phyloP scores from a whole-genome alignment of 257 asterid genomes.

The Primulina tabacum region DNA sequence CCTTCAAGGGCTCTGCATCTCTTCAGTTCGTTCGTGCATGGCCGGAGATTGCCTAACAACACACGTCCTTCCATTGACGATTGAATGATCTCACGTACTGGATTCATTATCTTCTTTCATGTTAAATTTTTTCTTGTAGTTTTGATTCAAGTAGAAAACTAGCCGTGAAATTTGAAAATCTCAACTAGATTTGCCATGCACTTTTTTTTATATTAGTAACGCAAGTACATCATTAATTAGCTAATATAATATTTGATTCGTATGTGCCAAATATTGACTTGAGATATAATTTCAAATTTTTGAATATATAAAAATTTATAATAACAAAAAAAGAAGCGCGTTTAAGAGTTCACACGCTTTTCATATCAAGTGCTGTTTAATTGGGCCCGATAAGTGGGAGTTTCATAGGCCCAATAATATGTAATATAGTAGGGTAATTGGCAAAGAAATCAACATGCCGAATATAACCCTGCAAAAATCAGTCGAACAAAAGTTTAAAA shows the following conservation, averaged over 20 bases:
- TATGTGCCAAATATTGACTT: no score
- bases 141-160: not conserved
- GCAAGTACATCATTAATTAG: no score
- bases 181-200: no score
- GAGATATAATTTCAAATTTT: no score
- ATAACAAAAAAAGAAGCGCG: no score
- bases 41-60: slow-evolving; percentile 66
- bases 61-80: slow-evolving; percentile 50
- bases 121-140: not conserved
- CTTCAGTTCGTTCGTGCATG: slow-evolving; percentile 63
- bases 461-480: slow-evolving; percentile 55
- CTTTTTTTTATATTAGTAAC: no score
- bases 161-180: no score
- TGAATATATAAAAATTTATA: no score
- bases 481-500: not conserved
- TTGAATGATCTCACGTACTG: not conserved
- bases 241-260: no score
- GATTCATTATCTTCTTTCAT: not conserved
- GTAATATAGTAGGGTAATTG: slow-evolving; percentile 58
- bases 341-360: no score
- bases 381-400: not conserved
- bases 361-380: not conserved
- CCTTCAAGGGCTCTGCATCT: slow-evolving; percentile 89
- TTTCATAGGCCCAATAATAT: slow-evolving; percentile 45
- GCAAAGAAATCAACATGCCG: slow-evolving; percentile 67